These are phyloP conservation scores for Silene uniflora DNA, from an alignment of 148 eudicot species.

Conservation along the genomic window DNA sequence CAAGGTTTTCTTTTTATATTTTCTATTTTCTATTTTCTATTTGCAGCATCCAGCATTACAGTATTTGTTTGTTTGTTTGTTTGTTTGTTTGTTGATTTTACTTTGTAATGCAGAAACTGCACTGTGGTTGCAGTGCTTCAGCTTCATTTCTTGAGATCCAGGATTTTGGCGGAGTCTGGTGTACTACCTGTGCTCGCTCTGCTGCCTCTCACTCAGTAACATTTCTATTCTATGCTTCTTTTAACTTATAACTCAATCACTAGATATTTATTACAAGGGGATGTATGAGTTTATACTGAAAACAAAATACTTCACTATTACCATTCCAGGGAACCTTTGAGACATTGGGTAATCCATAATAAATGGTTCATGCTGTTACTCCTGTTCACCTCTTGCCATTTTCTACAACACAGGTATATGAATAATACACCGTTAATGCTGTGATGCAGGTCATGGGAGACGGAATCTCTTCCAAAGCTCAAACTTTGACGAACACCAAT, in stretches of 20 bases:
- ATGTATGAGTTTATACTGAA: no score
- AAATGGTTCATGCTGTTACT: no score
- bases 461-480: constrained; percentile 36
- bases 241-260: no score
- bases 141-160: constrained; percentile 53
- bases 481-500: constrained; percentile 26
- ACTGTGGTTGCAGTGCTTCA: constrained; percentile 95
- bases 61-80: not conserved
- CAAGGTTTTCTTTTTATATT: constrained; percentile 42
- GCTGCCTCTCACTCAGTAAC: constrained; percentile 40
- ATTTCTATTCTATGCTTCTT: constrained; percentile 6
- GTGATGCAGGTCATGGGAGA: constrained; percentile 45
- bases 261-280: no score
- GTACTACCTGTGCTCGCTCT: constrained; percentile 55
- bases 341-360: not conserved
- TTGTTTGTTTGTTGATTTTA: not conserved
- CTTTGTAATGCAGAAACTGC: constrained; percentile 51
- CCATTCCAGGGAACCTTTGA: not conserved
- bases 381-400: no score
- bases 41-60: not conserved
- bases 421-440: not conserved
- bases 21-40: not conserved
- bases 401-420: not conserved
- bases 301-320: no score
- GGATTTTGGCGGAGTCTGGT: constrained; percentile 81